These are phyloP conservation scores for Pseudopyrenochaeta lycopersici DNA, from an alignment of 2,329 filamentous ascomycete genomes.

Conservation along the genomic window DNA sequence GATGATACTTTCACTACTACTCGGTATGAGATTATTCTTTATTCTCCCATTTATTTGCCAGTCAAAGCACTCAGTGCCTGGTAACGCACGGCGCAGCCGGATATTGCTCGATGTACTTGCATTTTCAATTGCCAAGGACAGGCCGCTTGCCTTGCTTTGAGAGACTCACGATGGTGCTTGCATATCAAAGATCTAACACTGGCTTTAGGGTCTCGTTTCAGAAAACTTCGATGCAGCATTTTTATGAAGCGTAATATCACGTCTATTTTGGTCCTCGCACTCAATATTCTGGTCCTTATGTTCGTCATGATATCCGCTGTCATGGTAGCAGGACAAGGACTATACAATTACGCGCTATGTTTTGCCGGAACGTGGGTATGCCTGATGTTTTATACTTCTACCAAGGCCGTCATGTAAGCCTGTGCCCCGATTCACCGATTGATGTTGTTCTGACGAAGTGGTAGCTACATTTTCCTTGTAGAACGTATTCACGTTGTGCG, in stretches of 20 bases:
- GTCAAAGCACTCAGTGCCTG: too few relatives aligned
- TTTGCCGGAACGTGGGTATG: conserved; percentile 47
- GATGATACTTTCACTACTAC: conserved; percentile 18
- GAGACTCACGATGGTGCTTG: too few relatives aligned
- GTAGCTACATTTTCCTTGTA: conserved; percentile 49
- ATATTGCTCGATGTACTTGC: too few relatives aligned
- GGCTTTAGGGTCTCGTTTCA: too few relatives aligned
- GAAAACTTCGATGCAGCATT: too few relatives aligned
- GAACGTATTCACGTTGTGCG: conserved; percentile 51
- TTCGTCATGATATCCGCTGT: conserved; percentile 30
- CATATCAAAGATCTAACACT: too few relatives aligned
- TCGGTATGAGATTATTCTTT: conserved; percentile 14
- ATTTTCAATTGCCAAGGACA: too few relatives aligned
- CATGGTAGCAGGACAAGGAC: conserved; percentile 38
- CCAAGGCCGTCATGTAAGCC: conserved; percentile 38
- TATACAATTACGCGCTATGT: conserved; percentile 36
- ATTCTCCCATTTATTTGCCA: too few relatives aligned
- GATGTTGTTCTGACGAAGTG: too few relatives aligned
- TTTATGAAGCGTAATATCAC: conserved; percentile 19
- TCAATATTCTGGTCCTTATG: conserved; percentile 26
- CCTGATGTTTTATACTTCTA: conserved; percentile 46
- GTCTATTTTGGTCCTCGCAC: conserved; percentile 19
- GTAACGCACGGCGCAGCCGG: too few relatives aligned
- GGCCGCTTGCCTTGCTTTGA: too few relatives aligned
- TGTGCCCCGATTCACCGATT: too few relatives aligned